Percentiles rank a stretch among this genome's conserved stretches.
Evolutionary conservation across 2,329 filamentous ascomycete genomes (phyloP).

Genomic region (Exophiala phaeomuriformis): DNA sequence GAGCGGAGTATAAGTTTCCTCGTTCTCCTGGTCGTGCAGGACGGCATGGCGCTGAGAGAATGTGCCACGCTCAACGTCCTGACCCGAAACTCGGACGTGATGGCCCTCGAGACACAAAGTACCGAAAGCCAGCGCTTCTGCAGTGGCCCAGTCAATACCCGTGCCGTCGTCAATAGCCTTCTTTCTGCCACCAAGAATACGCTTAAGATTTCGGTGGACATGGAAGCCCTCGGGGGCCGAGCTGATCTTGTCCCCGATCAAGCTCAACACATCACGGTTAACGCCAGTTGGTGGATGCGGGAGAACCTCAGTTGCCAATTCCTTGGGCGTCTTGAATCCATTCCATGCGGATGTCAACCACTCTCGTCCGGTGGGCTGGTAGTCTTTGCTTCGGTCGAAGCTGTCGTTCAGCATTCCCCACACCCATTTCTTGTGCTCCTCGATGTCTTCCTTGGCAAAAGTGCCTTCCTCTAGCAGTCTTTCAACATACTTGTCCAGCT

Average conservation of each 20-base stretch:
- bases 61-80: slow-evolving; percentile 98
- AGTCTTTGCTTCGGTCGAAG: slow-evolving; percentile 95
- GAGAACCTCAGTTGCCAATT: slow-evolving; percentile 85
- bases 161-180: slow-evolving; percentile 89
- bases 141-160: slow-evolving; percentile 96
- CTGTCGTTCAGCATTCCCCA: slow-evolving; percentile 99
- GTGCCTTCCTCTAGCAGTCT: slow-evolving; percentile 86
- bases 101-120: slow-evolving; percentile 85
- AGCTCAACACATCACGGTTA: slow-evolving; percentile 62
- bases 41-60: slow-evolving; percentile 98
- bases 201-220: slow-evolving; percentile 91
- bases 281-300: slow-evolving; percentile 86
- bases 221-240: slow-evolving; percentile 75
- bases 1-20: slow-evolving; percentile 86
- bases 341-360: slow-evolving; percentile 99
- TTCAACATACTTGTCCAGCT: slow-evolving; percentile 85
- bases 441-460: slow-evolving; percentile 94
- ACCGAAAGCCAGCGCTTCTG: slow-evolving; percentile 91
- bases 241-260: slow-evolving; percentile 76
- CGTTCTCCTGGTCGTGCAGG: slow-evolving; percentile 93
- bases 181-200: slow-evolving; percentile 79
- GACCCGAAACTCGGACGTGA: slow-evolving; percentile 93
- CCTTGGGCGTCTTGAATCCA: slow-evolving; percentile 98
- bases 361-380: slow-evolving; percentile 91
- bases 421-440: slow-evolving; percentile 99